Evolutionary conservation across 1,139 yeast species (phyloP).

Genomic region (Nakaseomyces uthaithaninus): DNA sequence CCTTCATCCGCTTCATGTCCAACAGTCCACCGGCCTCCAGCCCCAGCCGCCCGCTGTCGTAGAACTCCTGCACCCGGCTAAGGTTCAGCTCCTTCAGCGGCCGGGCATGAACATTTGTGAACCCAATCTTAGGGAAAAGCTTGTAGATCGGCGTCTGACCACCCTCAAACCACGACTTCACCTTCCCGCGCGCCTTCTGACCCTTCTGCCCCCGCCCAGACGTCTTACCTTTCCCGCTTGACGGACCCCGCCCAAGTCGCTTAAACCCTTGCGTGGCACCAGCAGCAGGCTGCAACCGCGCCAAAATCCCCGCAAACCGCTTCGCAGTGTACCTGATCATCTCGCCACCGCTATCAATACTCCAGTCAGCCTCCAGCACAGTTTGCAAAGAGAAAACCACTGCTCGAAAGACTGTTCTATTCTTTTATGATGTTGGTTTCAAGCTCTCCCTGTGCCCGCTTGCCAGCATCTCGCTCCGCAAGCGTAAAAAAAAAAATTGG

Average conservation of each 20-base stretch:
- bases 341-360: too few species aligned
- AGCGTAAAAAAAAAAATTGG: too few species aligned
- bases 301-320: constrained; percentile 28
- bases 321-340: constrained; percentile 2
- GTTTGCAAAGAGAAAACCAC: too few species aligned
- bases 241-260: constrained; percentile 95
- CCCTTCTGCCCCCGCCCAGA: constrained; percentile 98
- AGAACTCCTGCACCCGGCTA: constrained; percentile 51
- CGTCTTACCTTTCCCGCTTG: constrained; percentile 87
- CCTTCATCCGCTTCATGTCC: constrained; percentile 59
- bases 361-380: too few species aligned
- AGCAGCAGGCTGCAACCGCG: constrained; percentile 33
- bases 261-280: constrained; percentile 41
- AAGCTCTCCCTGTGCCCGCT: too few species aligned
- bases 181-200: constrained; percentile 90
- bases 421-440: not conserved
- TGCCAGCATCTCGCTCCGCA: too few species aligned
- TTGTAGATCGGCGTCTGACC: constrained; percentile 94
- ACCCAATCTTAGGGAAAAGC: constrained; percentile 86
- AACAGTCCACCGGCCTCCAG: constrained; percentile 52
- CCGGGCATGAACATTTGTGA: constrained; percentile 50
- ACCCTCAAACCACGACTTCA: constrained; percentile 95
- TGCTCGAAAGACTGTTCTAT: not conserved
- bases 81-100: constrained; percentile 49
- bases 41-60: constrained; percentile 61